phyloP scores from a whole-genome alignment of 306 rosid genomes.

The Canavalia gladiata region DNA sequence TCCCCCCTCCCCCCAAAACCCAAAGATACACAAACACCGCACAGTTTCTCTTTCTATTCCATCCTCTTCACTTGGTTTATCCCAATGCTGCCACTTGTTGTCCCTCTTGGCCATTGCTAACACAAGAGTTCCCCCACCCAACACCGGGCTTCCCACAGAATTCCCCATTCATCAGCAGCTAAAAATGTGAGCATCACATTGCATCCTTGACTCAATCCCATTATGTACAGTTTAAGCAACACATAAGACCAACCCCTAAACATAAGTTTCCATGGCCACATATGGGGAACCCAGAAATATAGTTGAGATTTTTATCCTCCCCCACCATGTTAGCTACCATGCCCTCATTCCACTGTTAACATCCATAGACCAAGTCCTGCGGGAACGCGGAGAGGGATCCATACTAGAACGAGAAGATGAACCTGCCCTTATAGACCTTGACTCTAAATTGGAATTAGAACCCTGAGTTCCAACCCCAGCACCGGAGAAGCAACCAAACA shows the following conservation, averaged over 20 bases:
- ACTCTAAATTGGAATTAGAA: conserved; percentile 37
- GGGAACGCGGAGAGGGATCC: conserved; percentile 49
- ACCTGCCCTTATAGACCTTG: conserved; percentile 37
- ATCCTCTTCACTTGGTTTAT: conserved; percentile 17
- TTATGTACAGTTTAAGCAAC: conserved; percentile 49
- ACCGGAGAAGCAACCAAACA: conserved; percentile 71
- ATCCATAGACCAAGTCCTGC: conserved; percentile 88
- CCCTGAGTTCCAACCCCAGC: conserved; percentile 37
- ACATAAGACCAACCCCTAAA: not conserved
- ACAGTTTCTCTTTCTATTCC: not conserved
- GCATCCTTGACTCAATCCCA: conserved; percentile 15
- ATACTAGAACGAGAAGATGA: conserved; percentile 46
- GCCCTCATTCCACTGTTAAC: conserved; percentile 66
- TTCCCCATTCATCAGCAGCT: not conserved
- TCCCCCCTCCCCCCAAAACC: conserved; percentile 21
- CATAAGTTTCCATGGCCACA: conserved; percentile 2
- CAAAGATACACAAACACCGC: conserved; percentile 40
- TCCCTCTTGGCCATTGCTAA: conserved; percentile 24
- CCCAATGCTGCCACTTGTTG: conserved; percentile 33
- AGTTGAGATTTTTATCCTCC: conserved; percentile 28
- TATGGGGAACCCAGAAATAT: conserved; percentile 38
- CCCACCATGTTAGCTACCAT: conserved; percentile 48
- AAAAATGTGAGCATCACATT: not conserved
- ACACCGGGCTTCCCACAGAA: not conserved
- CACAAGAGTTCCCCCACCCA: conserved; percentile 40